Percentiles rank a stretch among this genome's conserved stretches.
Conservation (phyloP, 2,329 filamentous ascomycete species). For the Penicillium sclerotigenum region DNA sequence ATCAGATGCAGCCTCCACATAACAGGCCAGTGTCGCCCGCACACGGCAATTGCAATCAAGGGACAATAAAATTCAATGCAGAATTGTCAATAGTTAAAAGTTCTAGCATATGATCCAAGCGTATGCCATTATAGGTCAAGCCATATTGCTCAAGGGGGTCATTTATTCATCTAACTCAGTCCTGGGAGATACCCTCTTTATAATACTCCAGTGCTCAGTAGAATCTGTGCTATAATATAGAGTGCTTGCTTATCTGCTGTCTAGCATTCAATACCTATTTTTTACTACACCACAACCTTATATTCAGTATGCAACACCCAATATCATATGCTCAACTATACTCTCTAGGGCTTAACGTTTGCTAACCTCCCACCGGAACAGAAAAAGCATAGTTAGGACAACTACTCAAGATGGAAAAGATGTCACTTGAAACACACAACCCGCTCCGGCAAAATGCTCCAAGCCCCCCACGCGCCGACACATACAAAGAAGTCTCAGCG, state of each 20-base stretch:
- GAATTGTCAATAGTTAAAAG: neutral
- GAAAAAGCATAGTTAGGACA: neutral
- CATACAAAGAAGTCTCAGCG: conserved; percentile 4
- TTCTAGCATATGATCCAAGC: conserved; percentile 5
- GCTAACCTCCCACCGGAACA: neutral
- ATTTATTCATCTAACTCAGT: neutral
- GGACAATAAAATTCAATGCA: conserved; percentile 2
- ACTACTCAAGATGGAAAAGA: neutral
- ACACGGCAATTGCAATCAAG: conserved; percentile 6
- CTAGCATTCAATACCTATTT: neutral
- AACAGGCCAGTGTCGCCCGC: neutral
- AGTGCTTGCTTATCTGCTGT: neutral
- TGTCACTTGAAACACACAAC: neutral
- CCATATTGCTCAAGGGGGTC: neutral
- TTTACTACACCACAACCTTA: neutral
- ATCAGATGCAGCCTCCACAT: neutral
- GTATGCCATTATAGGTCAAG: neutral
- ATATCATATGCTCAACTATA: neutral
- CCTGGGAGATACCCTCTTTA: neutral
- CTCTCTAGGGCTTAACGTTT: neutral
- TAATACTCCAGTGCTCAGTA: neutral
- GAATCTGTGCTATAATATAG: neutral
- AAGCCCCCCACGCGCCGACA: neutral
- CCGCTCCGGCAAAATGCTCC: neutral
- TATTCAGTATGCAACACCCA: neutral